A percentile compares a stretch with the other conserved stretches of the same genome.
phyloP scores from a whole-genome alignment of 1,284 basidiomycete species.

The Fistulina hepatica region DNA sequence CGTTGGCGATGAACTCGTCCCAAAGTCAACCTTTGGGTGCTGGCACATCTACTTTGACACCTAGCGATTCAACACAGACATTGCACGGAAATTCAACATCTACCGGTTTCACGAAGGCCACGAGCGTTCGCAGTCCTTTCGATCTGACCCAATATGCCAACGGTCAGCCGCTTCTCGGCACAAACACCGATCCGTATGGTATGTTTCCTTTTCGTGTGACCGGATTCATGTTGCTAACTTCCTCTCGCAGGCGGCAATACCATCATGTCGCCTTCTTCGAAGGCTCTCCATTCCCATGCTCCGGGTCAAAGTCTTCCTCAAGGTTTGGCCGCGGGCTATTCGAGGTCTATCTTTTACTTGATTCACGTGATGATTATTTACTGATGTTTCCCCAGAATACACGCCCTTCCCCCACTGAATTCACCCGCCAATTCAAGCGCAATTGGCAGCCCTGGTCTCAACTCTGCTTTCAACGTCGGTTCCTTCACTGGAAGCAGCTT shows the following conservation, averaged over 20 bases:
- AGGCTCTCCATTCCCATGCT: constrained; percentile 67
- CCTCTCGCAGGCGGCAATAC: too few relatives aligned
- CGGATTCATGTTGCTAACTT: too few relatives aligned
- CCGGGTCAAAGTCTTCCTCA: constrained; percentile 83
- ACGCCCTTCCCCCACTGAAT: constrained; percentile 30
- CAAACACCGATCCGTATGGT: too few relatives aligned
- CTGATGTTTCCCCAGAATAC: constrained; percentile 71
- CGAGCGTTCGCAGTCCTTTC: constrained; percentile 26
- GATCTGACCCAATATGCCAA: constrained; percentile 32
- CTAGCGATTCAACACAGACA: too few relatives aligned
- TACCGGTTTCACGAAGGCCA: too few relatives aligned
- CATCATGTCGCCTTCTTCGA: constrained; percentile 48
- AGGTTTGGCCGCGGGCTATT: constrained; percentile 77
- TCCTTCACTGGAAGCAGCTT: not conserved
- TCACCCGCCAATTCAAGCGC: constrained; percentile 15
- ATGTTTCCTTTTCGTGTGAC: too few relatives aligned
- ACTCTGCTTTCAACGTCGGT: not conserved
- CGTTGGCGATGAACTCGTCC: too few relatives aligned
- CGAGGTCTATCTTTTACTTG: too few relatives aligned
- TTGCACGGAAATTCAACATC: too few relatives aligned
- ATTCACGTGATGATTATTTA: too few relatives aligned
- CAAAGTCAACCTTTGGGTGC: too few relatives aligned
- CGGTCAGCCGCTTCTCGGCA: constrained; percentile 18
- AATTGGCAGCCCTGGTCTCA: constrained; percentile 15
- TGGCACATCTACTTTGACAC: too few relatives aligned